Percentiles rank a stretch among this genome's conserved stretches.
Evolutionary conservation across 2,329 filamentous ascomycete genomes (phyloP).

Genomic region (Dothidotthia symphoricarpi): DNA sequence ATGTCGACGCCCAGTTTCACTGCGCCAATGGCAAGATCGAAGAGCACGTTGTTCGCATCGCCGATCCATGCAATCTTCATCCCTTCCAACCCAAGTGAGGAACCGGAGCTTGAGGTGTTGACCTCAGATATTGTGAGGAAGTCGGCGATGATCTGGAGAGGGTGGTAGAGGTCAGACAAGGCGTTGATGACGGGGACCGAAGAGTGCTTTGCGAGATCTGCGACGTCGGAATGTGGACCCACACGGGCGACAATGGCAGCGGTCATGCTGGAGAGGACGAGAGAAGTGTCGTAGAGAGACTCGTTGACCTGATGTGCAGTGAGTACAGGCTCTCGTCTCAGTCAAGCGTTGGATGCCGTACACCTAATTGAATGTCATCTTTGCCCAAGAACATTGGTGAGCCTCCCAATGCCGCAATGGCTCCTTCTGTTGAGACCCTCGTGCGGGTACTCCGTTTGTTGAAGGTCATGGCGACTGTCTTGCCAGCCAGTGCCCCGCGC

Average conservation of each 20-base stretch:
- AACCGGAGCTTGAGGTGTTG: constrained; percentile 54
- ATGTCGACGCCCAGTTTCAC: constrained; percentile 85
- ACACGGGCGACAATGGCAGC: constrained; percentile 52
- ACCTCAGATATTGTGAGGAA: constrained; percentile 85
- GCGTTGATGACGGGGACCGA: constrained; percentile 54
- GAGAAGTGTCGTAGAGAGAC: constrained; percentile 85
- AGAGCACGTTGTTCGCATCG: constrained; percentile 95
- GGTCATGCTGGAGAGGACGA: constrained; percentile 79
- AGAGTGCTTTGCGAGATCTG: constrained; percentile 49
- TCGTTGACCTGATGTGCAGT: constrained; percentile 69
- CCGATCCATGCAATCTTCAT: constrained; percentile 95
- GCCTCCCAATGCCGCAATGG: constrained; percentile 82
- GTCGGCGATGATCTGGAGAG: constrained; percentile 90
- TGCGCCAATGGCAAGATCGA: constrained; percentile 84
- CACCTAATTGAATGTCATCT: constrained; percentile 93
- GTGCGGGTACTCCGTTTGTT: constrained; percentile 94
- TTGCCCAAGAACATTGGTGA: constrained; percentile 96
- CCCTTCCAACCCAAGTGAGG: constrained; percentile 69
- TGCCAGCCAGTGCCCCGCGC: constrained; percentile 63
- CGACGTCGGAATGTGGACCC: constrained; percentile 52
- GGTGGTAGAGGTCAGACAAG: constrained; percentile 87
- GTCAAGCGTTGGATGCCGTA: constrained; percentile 42
- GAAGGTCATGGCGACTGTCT: constrained; percentile 94
- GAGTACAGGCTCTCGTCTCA: constrained; percentile 5
- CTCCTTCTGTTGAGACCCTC: constrained; percentile 88